Base-by-base conservation (phyloP, 2,329 filamentous ascomycete species). In the Diaporthe longicolla region DNA sequence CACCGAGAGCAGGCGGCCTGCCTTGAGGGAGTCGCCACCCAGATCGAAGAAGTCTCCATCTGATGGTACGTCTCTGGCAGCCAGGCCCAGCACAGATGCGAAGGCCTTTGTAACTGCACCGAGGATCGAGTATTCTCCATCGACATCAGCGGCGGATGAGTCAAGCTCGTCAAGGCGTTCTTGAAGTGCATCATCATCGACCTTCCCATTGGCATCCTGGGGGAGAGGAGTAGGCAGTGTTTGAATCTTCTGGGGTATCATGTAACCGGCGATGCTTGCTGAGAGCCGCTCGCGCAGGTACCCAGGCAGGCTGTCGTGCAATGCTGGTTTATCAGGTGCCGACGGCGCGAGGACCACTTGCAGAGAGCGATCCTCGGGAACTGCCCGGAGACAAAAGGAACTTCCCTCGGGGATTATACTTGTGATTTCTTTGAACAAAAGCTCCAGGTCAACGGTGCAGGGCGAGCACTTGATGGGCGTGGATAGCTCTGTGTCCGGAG, bases 21-120 rank as follows among this genome's bases (percentile, higher is more conserved):
- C 89, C 26, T 83, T 83, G 61, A 91, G 82, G 48, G 87, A 89
- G 77, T 90, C 88, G 24, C 89, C 88, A 8, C 88, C 88, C 21
- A 89, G 82, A 17, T 83, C 82, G 76, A 89, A 89, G 77, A 89
- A 89, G 77, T 89, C 86, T 0, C 85, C 84, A 1, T 83, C 78
- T 0, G 78, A 75, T 0, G 81, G 77, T 17, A 89, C 80, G 2
- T 87, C 84, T 3, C 79, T 78, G 0, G 80, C 77, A 1, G 82
- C 78, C 17, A 85, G 81, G 4, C 82, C 81, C 15, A 90, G 81
- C 3, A 88, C 82, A 3, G 84, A 79, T 10, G 86, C 84, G 72
- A 89, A 89, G 1, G 85, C 80, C 17, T 82, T 82, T 10, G 83
- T 81, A 3, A 89, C 83, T 40, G 82, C 82, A 10, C 81, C 81